phyloP scores from a whole-genome alignment of 1,284 basidiomycete genomes.

The Pascua guehoae region DNA sequence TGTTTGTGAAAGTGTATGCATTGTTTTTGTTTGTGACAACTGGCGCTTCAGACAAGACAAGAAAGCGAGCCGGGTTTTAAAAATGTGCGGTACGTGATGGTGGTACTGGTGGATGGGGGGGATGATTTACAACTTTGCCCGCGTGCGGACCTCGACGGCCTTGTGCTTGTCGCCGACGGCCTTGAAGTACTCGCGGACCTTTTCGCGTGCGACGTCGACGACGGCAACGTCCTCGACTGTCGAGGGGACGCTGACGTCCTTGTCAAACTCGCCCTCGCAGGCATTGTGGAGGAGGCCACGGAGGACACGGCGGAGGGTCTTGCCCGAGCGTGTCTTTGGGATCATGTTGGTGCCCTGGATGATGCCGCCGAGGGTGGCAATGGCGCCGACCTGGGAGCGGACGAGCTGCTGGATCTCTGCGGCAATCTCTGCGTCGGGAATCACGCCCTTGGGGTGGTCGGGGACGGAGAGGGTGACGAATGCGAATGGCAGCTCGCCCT shows the following conservation, averaged over 20 bases:
- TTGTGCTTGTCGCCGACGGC: slow-evolving; percentile 13
- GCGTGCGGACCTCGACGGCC: slow-evolving; percentile 14
- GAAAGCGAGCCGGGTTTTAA: too few species aligned
- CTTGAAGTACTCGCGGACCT: slow-evolving; percentile 21
- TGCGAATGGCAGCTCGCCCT: slow-evolving; percentile 56
- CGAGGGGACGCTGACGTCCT: slow-evolving; percentile 14
- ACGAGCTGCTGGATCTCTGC: slow-evolving; percentile 79
- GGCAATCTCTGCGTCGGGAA: slow-evolving; percentile 61
- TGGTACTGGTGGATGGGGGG: too few species aligned
- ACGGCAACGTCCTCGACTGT: slow-evolving; percentile 17
- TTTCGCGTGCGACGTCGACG: slow-evolving; percentile 16
- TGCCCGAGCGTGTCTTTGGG: slow-evolving; percentile 89
- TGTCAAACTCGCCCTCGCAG: slow-evolving; percentile 17
- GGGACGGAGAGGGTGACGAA: slow-evolving; percentile 55
- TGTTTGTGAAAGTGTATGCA: too few species aligned
- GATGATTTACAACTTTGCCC: neutral
- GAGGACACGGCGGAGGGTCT: slow-evolving; percentile 86
- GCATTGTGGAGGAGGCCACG: slow-evolving; percentile 22
- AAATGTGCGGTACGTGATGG: too few species aligned
- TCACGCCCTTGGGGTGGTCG: slow-evolving; percentile 51
- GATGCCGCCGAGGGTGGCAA: slow-evolving; percentile 89
- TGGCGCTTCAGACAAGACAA: too few species aligned
- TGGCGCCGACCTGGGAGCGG: slow-evolving; percentile 85
- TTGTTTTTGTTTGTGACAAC: too few species aligned
- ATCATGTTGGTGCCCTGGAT: slow-evolving; percentile 67